These are phyloP conservation scores for Geosmithia putterillii DNA, from an alignment of 2,329 filamentous ascomycete species.

Conservation along the genomic window DNA sequence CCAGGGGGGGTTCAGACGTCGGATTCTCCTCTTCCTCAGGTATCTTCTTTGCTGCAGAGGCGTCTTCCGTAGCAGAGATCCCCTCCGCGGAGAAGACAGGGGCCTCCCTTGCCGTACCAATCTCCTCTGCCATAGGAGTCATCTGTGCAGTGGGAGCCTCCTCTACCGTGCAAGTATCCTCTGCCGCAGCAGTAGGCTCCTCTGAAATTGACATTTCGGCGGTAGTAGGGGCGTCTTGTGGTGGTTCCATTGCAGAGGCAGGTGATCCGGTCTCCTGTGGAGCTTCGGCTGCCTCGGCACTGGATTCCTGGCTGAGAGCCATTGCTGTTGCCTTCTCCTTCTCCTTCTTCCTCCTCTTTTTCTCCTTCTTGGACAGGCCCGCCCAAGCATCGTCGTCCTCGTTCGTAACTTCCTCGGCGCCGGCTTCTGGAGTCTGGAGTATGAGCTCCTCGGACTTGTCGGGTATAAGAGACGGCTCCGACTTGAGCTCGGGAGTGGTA, in stretches of 20 bases:
- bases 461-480: not conserved
- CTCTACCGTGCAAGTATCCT: not conserved
- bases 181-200: not conserved
- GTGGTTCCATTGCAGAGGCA: not conserved
- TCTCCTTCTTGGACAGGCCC: constrained; percentile 19
- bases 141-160: not conserved
- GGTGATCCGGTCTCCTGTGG: not conserved
- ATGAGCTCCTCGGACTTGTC: not conserved
- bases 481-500: not conserved
- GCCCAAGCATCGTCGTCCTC: not conserved
- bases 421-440: not conserved
- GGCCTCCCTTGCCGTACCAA: not conserved
- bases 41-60: not conserved
- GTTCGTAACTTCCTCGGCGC: not conserved
- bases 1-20: not conserved
- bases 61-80: not conserved
- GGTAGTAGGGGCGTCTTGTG: not conserved
- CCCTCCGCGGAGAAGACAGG: not conserved
- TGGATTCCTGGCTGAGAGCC: constrained; percentile 6
- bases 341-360: constrained; percentile 20
- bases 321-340: constrained; percentile 6
- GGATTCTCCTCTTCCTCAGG: not conserved
- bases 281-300: constrained; percentile 1
- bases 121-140: not conserved
- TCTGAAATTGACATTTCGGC: not conserved